Base-by-base conservation (phyloP, 1,284 basidiomycete species). In the Cystobasidium pallidum region DNA sequence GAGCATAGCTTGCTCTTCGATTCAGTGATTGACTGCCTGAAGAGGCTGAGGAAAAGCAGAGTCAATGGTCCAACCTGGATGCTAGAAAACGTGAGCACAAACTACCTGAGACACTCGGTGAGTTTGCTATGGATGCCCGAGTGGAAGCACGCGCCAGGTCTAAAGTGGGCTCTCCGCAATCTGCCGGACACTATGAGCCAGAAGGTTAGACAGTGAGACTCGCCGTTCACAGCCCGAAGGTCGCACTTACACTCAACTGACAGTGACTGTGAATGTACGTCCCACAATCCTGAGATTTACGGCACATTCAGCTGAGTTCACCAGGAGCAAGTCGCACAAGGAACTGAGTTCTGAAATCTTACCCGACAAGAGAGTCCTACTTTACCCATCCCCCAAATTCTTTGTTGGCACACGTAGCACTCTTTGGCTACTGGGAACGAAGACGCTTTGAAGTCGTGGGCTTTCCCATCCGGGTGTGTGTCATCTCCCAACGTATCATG, bases 311-410 rank as follows among this genome's bases (percentile, higher is more conserved):
- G 52, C 24, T 10, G 39, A 52, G 39, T 15, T 21, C n/a, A n/a
- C n/a, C n/a, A n/a, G n/a, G n/a, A n/a, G n/a, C n/a, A n/a, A n/a
- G n/a, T n/a, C n/a, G n/a, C n/a, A n/a, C n/a, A n/a, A n/a, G n/a
- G n/a, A n/a, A n/a, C n/a, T n/a, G n/a, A n/a, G n/a, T n/a, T n/a
- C n/a, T n/a, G n/a, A n/a, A n/a, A 19, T 47, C 68, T 43, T n/a
- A 71, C 68, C 30, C 68, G 21, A 51, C 68, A 71, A 3, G 45
- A 55, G 11, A 71, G 49, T n/a, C 68, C 68, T 19, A 71, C 68
- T 47, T 71, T 71, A 2, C 68, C 61, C 70, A 72, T 72, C 6
- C 70, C 70, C 62, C 63, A 72, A 24, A 72, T 66, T 43, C 66
- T 65, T 17, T 47, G 30, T 52, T 66, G 62, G 41, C 70, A 72